Conservation (phyloP, 2,329 filamentous ascomycete species). For the Cercospora zeina region DNA sequence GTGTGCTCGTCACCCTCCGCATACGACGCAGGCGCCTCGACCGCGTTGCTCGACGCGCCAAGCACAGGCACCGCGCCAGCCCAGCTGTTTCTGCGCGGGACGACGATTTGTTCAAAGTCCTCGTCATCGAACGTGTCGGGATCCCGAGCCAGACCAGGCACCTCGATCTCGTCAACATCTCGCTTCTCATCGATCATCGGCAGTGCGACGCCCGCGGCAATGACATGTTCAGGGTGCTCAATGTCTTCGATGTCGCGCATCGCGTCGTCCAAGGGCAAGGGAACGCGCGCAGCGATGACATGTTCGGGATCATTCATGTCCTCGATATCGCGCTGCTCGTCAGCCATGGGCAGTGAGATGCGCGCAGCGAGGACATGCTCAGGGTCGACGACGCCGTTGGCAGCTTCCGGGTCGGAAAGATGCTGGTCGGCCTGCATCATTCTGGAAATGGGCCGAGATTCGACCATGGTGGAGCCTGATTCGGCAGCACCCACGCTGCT, state of each 20-base stretch:
- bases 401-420: constrained; percentile 17
- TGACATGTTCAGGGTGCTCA: constrained; percentile 41
- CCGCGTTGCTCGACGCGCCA: neutral
- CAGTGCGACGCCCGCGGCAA: constrained; percentile 64
- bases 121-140: constrained; percentile 55
- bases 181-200: constrained; percentile 62
- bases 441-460: constrained; percentile 28
- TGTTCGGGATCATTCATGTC: constrained; percentile 60
- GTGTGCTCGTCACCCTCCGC: neutral
- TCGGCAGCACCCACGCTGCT: constrained; percentile 31
- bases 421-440: constrained; percentile 19
- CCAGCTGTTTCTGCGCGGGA: constrained; percentile 32
- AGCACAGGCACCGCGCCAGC: constrained; percentile 14
- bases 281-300: constrained; percentile 58
- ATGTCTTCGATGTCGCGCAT: constrained; percentile 74
- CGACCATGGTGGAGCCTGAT: constrained; percentile 28
- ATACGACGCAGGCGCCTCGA: neutral
- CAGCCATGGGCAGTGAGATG: constrained; percentile 67
- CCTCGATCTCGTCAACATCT: constrained; percentile 78
- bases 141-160: constrained; percentile 68
- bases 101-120: constrained; percentile 27
- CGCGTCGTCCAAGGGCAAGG: constrained; percentile 63
- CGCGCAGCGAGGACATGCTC: constrained; percentile 53
- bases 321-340: constrained; percentile 66
- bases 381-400: constrained; percentile 38